These are phyloP conservation scores for Dendrostoma leiphaemia DNA, from an alignment of 2,329 filamentous ascomycete genomes.

Conservation along the genomic window DNA sequence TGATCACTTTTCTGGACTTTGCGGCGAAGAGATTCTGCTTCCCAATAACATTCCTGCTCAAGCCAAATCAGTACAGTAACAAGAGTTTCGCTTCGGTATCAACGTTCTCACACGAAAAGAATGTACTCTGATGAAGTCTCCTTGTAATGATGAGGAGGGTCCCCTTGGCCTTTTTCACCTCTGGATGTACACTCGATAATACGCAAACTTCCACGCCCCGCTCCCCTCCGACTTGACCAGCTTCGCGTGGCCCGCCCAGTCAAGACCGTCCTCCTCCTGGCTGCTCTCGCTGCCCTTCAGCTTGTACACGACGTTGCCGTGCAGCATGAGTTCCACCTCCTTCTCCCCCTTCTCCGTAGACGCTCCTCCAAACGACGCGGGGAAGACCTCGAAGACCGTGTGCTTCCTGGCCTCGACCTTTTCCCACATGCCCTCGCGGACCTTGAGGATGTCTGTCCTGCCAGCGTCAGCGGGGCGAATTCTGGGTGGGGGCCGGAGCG, in stretches of 20 bases:
- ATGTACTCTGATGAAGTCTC: no score
- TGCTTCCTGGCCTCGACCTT: slow-evolving; percentile 38
- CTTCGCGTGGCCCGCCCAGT: slow-evolving; percentile 31
- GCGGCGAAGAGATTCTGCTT: no score
- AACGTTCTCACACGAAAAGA: no score
- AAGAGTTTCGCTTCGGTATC: no score
- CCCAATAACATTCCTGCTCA: no score
- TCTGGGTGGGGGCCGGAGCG: no score
- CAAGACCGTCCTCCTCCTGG: slow-evolving; percentile 18
- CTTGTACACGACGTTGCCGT: slow-evolving; percentile 26
- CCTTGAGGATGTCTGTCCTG: slow-evolving; percentile 36
- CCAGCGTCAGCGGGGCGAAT: not conserved
- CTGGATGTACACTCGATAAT: slow-evolving; percentile 33
- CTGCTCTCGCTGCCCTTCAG: slow-evolving; percentile 23
- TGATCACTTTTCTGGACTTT: no score
- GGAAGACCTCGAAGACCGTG: slow-evolving; percentile 40
- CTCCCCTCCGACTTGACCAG: slow-evolving; percentile 21
- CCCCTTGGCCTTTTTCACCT: slow-evolving; percentile 14
- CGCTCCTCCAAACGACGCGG: slow-evolving; percentile 32
- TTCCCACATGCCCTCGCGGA: slow-evolving; percentile 44
- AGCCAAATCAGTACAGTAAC: no score
- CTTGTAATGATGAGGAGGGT: no score
- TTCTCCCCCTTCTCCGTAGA: slow-evolving; percentile 1
- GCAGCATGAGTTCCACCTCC: slow-evolving; percentile 34
- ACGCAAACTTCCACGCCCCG: slow-evolving; percentile 25